Percentiles rank a stretch among this genome's conserved stretches.
Conservation (phyloP, 2,329 filamentous ascomycete genomes). For the Emergomyces pasteurianus region DNA sequence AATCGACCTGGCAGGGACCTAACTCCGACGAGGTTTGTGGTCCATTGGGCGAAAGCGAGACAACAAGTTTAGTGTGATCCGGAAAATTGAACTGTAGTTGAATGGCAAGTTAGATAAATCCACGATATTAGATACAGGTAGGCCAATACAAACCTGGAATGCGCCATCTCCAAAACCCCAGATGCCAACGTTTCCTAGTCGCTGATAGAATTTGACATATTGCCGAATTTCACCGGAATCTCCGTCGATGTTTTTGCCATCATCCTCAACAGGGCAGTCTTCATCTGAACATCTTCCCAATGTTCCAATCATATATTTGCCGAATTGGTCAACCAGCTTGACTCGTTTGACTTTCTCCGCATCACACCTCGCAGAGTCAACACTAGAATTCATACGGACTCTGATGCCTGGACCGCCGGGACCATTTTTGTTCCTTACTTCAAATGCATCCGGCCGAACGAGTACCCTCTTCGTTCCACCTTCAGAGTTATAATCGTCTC, state of each 20-base stretch:
- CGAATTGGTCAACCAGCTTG: slow-evolving; percentile 39
- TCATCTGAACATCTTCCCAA: slow-evolving; percentile 32
- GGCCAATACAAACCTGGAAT: slow-evolving; percentile 28
- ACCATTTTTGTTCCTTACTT: slow-evolving; percentile 20
- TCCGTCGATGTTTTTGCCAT: slow-evolving; percentile 9
- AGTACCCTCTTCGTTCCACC: slow-evolving; percentile 30
- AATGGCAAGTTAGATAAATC: background rate
- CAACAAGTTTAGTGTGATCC: slow-evolving; percentile 40
- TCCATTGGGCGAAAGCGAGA: slow-evolving; percentile 23
- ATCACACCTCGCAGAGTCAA: slow-evolving; percentile 27
- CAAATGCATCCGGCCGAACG: slow-evolving; percentile 30
- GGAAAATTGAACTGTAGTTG: slow-evolving; percentile 38
- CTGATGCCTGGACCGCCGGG: slow-evolving; percentile 19
- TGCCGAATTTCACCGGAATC: slow-evolving; percentile 16
- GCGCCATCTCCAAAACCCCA: slow-evolving; percentile 40
- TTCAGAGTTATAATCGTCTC: slow-evolving; percentile 16
- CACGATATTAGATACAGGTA: background rate
- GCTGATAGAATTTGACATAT: slow-evolving; percentile 40
- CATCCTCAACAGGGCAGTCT: slow-evolving; percentile 19
- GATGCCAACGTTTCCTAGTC: slow-evolving; percentile 41
- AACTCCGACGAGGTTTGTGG: slow-evolving; percentile 1
- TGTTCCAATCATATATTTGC: slow-evolving; percentile 41
- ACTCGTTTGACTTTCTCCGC: slow-evolving; percentile 38
- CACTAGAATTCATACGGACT: slow-evolving; percentile 20
- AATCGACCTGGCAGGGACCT: slow-evolving; percentile 33